Evolutionary conservation across 2,329 filamentous ascomycete species (phyloP).

Genomic region (Microdochium paspali): DNA sequence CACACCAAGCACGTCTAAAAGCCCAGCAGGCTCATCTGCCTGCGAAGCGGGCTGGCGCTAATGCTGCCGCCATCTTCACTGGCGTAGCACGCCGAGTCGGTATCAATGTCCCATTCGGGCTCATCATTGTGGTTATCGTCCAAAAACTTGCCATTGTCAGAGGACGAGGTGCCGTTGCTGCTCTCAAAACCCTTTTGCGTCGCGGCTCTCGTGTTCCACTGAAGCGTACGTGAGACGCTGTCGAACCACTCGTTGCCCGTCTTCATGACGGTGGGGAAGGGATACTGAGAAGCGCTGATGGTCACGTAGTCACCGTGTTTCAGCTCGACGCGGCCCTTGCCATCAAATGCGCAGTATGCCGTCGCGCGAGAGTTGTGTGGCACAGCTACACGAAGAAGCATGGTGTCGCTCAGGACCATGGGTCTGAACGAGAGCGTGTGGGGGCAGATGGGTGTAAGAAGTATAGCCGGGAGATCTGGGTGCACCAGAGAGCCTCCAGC

Average conservation of each 20-base stretch:
- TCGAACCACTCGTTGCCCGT: conserved; percentile 94
- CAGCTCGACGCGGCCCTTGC: conserved; percentile 90
- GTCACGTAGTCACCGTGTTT: conserved; percentile 92
- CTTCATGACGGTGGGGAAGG: conserved; percentile 91
- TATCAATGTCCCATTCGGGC: conserved; percentile 88
- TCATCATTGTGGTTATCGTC: conserved; percentile 40
- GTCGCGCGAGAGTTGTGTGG: conserved; percentile 80
- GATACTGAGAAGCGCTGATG: conserved; percentile 90
- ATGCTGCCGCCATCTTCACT: conserved; percentile 61
- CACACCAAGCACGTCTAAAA: conserved; percentile 30
- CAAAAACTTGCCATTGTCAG: conserved; percentile 25
- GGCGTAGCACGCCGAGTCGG: conserved; percentile 63
- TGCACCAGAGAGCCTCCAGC: conserved; percentile 93
- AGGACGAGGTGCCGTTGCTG: conserved; percentile 11
- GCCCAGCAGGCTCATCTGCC: conserved; percentile 66
- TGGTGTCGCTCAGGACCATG: conserved; percentile 94
- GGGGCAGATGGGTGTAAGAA: conserved; percentile 94
- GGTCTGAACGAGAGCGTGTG: conserved; percentile 95
- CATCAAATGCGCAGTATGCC: conserved; percentile 95
- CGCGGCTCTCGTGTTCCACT: conserved; percentile 91
- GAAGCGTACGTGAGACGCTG: conserved; percentile 80
- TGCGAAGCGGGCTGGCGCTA: conserved; percentile 56
- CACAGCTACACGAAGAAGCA: conserved; percentile 82
- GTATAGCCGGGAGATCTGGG: conserved; percentile 91
- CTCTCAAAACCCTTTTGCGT: conserved; percentile 82